A percentile compares a stretch with the other conserved stretches of the same genome.
Conservation (phyloP, 2,329 filamentous ascomycete genomes). For the Ophiostoma ips region DNA sequence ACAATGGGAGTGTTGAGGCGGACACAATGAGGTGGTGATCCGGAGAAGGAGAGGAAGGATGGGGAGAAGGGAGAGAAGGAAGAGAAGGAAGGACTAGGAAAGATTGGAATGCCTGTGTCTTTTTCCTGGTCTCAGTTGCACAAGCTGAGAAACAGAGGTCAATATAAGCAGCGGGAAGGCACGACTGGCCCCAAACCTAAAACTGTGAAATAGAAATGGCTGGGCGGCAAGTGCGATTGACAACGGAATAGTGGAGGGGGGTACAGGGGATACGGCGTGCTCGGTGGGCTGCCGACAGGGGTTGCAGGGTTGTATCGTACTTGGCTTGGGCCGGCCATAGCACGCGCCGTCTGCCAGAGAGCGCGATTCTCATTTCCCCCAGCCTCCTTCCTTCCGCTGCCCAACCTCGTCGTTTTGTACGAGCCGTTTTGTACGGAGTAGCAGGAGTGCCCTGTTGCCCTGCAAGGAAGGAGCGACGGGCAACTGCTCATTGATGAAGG, state of each 20-base stretch:
- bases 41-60: background rate
- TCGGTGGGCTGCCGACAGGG: background rate
- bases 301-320: background rate
- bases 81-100: background rate
- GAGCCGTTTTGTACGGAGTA: no score
- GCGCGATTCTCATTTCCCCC: constrained; percentile 6
- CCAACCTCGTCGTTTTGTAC: constrained; percentile 9
- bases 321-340: background rate
- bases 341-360: background rate
- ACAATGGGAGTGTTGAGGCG: background rate
- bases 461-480: background rate
- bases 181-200: background rate
- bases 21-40: background rate
- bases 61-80: background rate
- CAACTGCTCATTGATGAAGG: no score
- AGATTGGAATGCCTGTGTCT: constrained; percentile 2
- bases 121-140: constrained; percentile 4
- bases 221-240: background rate
- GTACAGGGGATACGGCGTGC: background rate
- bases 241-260: background rate
- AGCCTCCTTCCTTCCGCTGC: constrained; percentile 4
- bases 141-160: constrained; percentile 2
- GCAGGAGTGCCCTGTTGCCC: background rate
- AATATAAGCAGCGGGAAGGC: constrained; percentile 5
- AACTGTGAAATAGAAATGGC: background rate